phyloP scores from a whole-genome alignment of 371 early-diverging fungal species.

The Haplosporangium sp. region DNA sequence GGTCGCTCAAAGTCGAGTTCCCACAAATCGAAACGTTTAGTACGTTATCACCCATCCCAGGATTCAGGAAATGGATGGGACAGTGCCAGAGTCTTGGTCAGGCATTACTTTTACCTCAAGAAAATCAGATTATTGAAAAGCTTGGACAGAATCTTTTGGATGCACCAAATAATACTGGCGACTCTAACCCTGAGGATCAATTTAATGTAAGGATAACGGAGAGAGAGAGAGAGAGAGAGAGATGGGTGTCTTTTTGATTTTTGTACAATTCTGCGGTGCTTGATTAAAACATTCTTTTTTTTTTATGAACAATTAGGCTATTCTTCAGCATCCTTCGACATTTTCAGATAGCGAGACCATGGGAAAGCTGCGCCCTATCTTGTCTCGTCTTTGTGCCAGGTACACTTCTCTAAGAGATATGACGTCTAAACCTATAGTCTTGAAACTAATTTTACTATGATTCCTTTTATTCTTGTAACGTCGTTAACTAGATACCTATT shows the following conservation, averaged over 20 bases:
- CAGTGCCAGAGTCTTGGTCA: constrained; percentile 43
- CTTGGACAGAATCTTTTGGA: constrained; percentile 1
- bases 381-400: constrained; percentile 77
- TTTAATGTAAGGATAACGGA: constrained; percentile 31
- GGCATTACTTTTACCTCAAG: constrained; percentile 33
- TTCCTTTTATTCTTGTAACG: not conserved
- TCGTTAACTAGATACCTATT: constrained; percentile 65
- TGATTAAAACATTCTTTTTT: not conserved
- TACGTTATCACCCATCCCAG: constrained; percentile 90
- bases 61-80: constrained; percentile 81
- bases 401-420: constrained; percentile 25
- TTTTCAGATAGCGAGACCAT: constrained; percentile 38
- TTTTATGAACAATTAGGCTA: constrained; percentile 6
- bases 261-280: too few species aligned
- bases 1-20: constrained; percentile 70
- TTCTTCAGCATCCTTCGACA: constrained; percentile 19
- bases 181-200: constrained; percentile 20
- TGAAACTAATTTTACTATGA: not conserved
- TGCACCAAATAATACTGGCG: not conserved
- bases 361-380: constrained; percentile 58
- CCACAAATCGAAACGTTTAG: constrained; percentile 81
- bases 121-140: constrained; percentile 15
- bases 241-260: too few species aligned
- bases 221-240: too few species aligned
- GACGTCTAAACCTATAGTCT: not conserved